A percentile compares a stretch with the other conserved stretches of the same genome.
Conservation (phyloP, 2,329 filamentous ascomycete species). For the Botrytis porri region DNA sequence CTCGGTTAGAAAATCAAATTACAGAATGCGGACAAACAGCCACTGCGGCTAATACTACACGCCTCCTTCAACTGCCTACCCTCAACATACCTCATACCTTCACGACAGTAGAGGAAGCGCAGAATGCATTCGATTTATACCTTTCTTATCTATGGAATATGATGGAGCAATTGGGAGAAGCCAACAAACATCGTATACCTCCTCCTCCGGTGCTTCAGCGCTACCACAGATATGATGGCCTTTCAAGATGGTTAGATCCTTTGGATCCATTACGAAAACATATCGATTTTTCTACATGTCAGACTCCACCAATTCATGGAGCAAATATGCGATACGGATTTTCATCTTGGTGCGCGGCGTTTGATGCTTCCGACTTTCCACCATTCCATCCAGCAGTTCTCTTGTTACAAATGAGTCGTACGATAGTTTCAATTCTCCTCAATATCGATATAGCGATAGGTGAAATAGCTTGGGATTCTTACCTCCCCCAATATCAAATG, state of each 20-base stretch:
- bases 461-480: neutral
- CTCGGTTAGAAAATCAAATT: conserved; percentile 9
- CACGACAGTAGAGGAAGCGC: conserved; percentile 9
- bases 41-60: neutral
- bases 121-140: neutral
- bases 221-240: neutral
- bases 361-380: conserved; percentile 4
- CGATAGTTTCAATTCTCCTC: neutral
- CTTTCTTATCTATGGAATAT: neutral
- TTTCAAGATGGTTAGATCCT: conserved; percentile 1
- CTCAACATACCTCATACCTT: conserved; percentile 2
- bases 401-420: neutral
- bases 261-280: neutral
- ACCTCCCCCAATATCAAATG: neutral
- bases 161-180: neutral
- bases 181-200: neutral
- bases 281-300: neutral
- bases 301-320: neutral
- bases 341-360: neutral
- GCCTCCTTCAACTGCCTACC: neutral
- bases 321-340: neutral
- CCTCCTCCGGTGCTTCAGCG: neutral
- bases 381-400: neutral
- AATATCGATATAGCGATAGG: neutral
- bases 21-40: conserved; percentile 1